A percentile compares a stretch with the other conserved stretches of the same genome.
These are phyloP conservation scores for Peterozyma toletana DNA, from an alignment of 805 yeast genomes.

Conservation along the genomic window DNA sequence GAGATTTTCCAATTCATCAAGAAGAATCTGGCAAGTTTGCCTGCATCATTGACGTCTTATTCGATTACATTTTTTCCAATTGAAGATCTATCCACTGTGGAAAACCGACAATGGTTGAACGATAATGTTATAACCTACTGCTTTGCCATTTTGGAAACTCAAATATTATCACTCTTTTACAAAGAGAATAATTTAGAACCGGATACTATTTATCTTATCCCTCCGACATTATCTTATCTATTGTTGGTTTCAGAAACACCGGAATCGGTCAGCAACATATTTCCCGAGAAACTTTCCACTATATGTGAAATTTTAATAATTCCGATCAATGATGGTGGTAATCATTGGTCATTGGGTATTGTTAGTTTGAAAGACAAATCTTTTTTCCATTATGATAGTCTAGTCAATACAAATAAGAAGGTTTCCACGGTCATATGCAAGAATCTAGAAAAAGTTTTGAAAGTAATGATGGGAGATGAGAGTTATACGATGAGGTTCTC, in stretches of 20 bases:
- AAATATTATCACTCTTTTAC: slow-evolving; percentile 14
- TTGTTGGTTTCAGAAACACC: slow-evolving; percentile 24
- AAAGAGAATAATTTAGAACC: slow-evolving; percentile 14
- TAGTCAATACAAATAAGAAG: slow-evolving; percentile 34
- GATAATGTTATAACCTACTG: slow-evolving; percentile 62
- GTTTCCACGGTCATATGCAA: slow-evolving; percentile 24
- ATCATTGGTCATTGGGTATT: slow-evolving; percentile 69
- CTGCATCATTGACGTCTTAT: slow-evolving; percentile 38
- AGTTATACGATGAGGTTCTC: not conserved
- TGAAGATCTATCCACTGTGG: slow-evolving; percentile 49
- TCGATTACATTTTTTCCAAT: slow-evolving; percentile 47
- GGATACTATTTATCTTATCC: slow-evolving; percentile 28
- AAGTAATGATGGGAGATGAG: slow-evolving; percentile 9
- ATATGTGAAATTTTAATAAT: slow-evolving; percentile 40
- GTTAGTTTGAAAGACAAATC: slow-evolving; percentile 38
- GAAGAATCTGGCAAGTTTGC: slow-evolving; percentile 9
- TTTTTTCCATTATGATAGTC: slow-evolving; percentile 54
- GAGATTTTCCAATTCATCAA: slow-evolving; percentile 7
- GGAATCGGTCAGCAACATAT: slow-evolving; percentile 11
- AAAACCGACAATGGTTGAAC: slow-evolving; percentile 67
- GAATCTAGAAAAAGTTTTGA: slow-evolving; percentile 22
- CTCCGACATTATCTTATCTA: slow-evolving; percentile 62
- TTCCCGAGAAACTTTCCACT: slow-evolving; percentile 23
- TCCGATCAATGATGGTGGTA: slow-evolving; percentile 69
- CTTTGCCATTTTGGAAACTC: slow-evolving; percentile 32